Base-by-base conservation (phyloP, 192 early-diverging fungal species). In the Chytriomyces sp. region DNA sequence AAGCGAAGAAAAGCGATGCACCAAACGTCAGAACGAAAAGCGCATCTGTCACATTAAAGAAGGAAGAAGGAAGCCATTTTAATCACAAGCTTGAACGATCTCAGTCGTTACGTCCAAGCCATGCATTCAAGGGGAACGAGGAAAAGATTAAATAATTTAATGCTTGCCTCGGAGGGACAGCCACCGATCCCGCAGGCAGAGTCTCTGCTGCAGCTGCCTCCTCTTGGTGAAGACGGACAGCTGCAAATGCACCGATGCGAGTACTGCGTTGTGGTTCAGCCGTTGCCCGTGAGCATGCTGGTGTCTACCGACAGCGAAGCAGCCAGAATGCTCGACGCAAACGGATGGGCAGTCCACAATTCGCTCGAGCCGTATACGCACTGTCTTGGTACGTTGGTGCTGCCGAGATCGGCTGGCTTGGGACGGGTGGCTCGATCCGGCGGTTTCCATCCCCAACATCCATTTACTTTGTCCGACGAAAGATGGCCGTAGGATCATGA, bases 181-280 rank as follows among this genome's bases (percentile, higher is more conserved):
- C n/a, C n/a, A n/a, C n/a, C n/a, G n/a, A n/a, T n/a, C n/a, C n/a
- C n/a, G n/a, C n/a, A n/a, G n/a, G n/a, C n/a, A n/a, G n/a, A n/a
- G n/a, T n/a, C n/a, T n/a, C n/a, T n/a, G n/a, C n/a, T n/a, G n/a
- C n/a, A n/a, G n/a, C n/a, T n/a, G n/a, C n/a, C n/a, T n/a, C n/a
- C n/a, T n/a, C n/a, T n/a, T n/a, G n/a, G n/a, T n/a, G n/a, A n/a
- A n/a, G n/a, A n/a, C n/a, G n/a, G n/a, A n/a, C n/a, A n/a, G 56
- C n/a, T 65, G 12, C 19, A 17, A 14, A n/a, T 65, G 3, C 64
- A 70, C 56, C 8, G 5, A 12, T 70, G 68, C 28, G 34, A 10
- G n/a, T 39, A 33, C 19, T 70, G 68, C 31, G 68, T 70, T 5
- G 10, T 25, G 19, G 41, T 70, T 22, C 34, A 41, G 54, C 55